Evolutionary conservation across 169 alveolate species (phyloP).

Genomic region (Pseudocohnilembus persalinus): DNA sequence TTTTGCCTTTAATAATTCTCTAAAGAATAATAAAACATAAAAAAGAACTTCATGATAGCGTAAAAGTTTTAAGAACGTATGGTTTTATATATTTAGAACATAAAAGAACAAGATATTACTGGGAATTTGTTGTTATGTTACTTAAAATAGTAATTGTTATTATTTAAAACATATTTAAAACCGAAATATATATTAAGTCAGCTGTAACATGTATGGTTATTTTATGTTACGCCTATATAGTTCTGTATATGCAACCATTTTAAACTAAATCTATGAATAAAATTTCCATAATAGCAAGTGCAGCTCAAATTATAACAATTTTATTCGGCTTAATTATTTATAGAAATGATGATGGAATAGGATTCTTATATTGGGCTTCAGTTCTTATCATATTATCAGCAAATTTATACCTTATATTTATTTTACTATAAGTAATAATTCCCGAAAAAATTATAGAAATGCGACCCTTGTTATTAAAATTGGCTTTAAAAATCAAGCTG

Average conservation of each 20-base stretch:
- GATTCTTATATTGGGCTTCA: background rate
- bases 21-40: too few relatives aligned
- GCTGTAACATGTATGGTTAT: background rate
- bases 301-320: background rate
- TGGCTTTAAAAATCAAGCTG: background rate
- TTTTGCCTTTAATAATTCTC: background rate
- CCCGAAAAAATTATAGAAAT: background rate
- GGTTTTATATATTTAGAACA: background rate
- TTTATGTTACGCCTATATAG: background rate
- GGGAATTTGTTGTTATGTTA: background rate
- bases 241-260: background rate
- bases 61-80: background rate
- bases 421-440: too few relatives aligned
- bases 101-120: too few relatives aligned
- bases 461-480: background rate
- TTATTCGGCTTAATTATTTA: background rate
- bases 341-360: background rate
- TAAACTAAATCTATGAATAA: background rate
- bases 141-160: too few relatives aligned
- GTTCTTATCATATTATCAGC: too few relatives aligned
- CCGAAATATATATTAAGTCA: background rate
- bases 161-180: too few relatives aligned
- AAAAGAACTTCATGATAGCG: background rate
- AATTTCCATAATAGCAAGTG: background rate
- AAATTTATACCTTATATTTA: background rate